Percentiles rank a stretch among this genome's conserved stretches.
phyloP scores from a whole-genome alignment of 2,329 filamentous ascomycete genomes.

The Ilyonectria sp. region DNA sequence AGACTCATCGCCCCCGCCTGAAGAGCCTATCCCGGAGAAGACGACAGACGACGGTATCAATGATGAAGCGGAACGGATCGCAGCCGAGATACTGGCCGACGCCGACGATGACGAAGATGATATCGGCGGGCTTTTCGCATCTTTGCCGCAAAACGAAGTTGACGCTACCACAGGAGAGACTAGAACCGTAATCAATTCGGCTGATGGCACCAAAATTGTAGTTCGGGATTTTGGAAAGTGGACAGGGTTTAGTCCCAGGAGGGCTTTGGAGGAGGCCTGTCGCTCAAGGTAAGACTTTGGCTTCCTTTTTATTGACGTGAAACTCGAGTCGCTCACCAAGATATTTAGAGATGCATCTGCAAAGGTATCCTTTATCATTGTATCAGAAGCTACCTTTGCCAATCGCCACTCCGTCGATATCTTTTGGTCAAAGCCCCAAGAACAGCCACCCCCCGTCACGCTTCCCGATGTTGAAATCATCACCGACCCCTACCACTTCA shows the following conservation, averaged over 20 bases:
- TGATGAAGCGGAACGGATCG: constrained; percentile 71
- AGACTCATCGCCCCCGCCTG: constrained; percentile 26
- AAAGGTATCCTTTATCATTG: constrained; percentile 76
- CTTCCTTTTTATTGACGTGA: not conserved
- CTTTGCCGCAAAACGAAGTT: constrained; percentile 72
- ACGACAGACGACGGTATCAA: constrained; percentile 63
- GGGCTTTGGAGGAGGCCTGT: constrained; percentile 89
- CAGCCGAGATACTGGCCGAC: constrained; percentile 71
- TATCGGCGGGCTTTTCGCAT: constrained; percentile 68
- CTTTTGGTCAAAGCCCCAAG: constrained; percentile 83
- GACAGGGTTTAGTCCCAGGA: constrained; percentile 81
- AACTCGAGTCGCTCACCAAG: constrained; percentile 25
- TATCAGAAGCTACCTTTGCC: constrained; percentile 82
- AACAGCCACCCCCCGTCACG: constrained; percentile 53
- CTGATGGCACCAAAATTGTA: constrained; percentile 69
- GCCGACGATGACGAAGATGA: constrained; percentile 68
- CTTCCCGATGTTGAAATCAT: constrained; percentile 61
- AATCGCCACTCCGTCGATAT: constrained; percentile 83
- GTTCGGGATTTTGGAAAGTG: constrained; percentile 90
- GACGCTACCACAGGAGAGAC: constrained; percentile 72
- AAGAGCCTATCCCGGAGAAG: constrained; percentile 44
- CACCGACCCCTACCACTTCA: constrained; percentile 67
- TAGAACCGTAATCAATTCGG: constrained; percentile 67
- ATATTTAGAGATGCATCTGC: constrained; percentile 75
- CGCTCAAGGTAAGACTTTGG: constrained; percentile 74